Conservation (phyloP, 768 basidiomycete genomes). For the Tylopilus sp. region DNA sequence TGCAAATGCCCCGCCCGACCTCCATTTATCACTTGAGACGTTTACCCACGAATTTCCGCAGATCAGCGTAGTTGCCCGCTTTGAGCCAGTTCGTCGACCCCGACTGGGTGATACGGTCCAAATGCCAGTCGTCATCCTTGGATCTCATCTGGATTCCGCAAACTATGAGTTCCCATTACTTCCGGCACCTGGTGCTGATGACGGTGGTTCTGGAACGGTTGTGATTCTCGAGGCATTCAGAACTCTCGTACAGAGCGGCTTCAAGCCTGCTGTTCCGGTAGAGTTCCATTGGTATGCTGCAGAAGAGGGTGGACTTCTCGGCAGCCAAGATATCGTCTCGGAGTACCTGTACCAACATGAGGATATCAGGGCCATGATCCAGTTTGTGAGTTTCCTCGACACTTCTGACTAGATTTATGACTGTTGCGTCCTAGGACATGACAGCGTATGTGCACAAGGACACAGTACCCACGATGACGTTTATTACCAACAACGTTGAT, state of each 20-base stretch:
- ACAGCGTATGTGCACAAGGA: conserved; percentile 32
- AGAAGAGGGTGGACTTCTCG: conserved; percentile 42
- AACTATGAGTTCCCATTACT: conserved; percentile 39
- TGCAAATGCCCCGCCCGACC: conserved; percentile 8
- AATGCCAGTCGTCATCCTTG: conserved; percentile 35
- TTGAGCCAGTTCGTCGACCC: conserved; percentile 15
- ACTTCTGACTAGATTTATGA: not conserved
- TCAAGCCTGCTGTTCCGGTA: conserved; percentile 46
- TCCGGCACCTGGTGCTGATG: conserved; percentile 48
- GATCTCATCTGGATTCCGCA: conserved; percentile 43
- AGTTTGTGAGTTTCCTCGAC: conserved; percentile 36
- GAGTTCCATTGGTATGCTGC: conserved; percentile 88
- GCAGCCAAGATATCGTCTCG: conserved; percentile 48
- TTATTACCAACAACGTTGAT: conserved; percentile 39
- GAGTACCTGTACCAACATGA: conserved; percentile 44
- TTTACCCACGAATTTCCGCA: conserved; percentile 23
- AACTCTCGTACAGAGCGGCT: conserved; percentile 63
- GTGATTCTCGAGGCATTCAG: conserved; percentile 79
- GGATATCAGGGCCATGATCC: conserved; percentile 48
- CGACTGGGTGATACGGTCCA: conserved; percentile 3
- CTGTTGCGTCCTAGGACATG: conserved; percentile 27
- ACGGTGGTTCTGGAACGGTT: conserved; percentile 63
- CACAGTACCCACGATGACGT: conserved; percentile 12
- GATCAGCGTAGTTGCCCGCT: conserved; percentile 23
- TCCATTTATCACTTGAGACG: conserved; percentile 19